A percentile compares a stretch with the other conserved stretches of the same genome.
phyloP scores from a whole-genome alignment of 805 yeast genomes.

The Citeromyces matritensis region DNA sequence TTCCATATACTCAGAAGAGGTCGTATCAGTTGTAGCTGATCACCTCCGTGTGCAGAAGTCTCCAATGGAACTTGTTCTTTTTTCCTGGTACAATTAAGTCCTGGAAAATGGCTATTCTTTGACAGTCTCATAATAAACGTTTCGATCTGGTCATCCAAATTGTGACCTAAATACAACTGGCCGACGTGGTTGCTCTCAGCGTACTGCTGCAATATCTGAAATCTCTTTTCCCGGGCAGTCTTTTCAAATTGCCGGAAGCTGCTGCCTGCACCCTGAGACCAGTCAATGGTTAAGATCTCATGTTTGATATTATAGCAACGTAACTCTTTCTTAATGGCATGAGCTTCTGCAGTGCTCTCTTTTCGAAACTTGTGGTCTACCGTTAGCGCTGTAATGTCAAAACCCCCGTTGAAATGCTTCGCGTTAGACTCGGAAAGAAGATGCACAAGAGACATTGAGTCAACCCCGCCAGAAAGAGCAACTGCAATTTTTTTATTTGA shows the following conservation, averaged over 20 bases:
- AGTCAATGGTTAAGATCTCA: conserved; percentile 7
- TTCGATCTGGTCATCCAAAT: conserved; percentile 58
- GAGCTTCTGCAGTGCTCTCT: conserved; percentile 35
- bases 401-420: conserved; percentile 9
- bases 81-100: conserved; percentile 38
- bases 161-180: conserved; percentile 50
- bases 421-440: conserved; percentile 23
- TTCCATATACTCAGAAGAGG: conserved; percentile 40
- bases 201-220: conserved; percentile 21
- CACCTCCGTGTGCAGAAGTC: conserved; percentile 6
- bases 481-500: conserved; percentile 17
- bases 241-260: conserved; percentile 29
- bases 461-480: conserved; percentile 74
- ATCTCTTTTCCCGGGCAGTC: conserved; percentile 42
- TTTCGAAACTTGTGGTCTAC: conserved; percentile 47
- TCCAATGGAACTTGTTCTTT: conserved; percentile 6
- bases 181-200: conserved; percentile 20
- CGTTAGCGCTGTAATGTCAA: conserved; percentile 37
- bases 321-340: conserved; percentile 11
- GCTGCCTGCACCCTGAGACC: conserved; percentile 6
- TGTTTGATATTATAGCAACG: conserved; percentile 12
- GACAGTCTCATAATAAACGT: conserved; percentile 44
- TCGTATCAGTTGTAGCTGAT: conserved; percentile 17
- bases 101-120: conserved; percentile 30
- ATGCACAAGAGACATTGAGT: conserved; percentile 56